phyloP scores from a whole-genome alignment of 2,329 filamentous ascomycete genomes.

The Aspergillus eucalypticola region DNA sequence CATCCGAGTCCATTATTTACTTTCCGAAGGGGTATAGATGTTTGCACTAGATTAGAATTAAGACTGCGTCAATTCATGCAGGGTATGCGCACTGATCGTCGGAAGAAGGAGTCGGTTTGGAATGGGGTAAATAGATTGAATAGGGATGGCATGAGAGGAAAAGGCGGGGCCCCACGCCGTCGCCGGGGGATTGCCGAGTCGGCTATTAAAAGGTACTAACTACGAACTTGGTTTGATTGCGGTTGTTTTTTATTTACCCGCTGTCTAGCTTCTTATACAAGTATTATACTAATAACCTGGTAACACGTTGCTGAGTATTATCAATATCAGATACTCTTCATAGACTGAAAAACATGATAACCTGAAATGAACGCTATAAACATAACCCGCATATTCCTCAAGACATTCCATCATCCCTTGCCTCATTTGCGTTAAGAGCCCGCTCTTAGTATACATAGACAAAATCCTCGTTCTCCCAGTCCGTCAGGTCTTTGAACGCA shows the following conservation, averaged over 20 bases:
- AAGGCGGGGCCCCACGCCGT: not conserved
- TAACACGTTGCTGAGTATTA: no score
- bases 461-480: constrained; percentile 65
- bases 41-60: no score
- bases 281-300: no score
- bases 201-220: not conserved
- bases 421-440: no score
- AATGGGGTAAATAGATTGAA: not conserved
- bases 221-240: no score
- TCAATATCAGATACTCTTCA: no score
- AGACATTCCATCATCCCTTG: no score
- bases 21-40: not conserved
- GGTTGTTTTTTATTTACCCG: no score
- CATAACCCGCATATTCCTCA: not conserved
- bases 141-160: not conserved
- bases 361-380: not conserved
- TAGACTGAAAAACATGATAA: no score
- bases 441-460: constrained; percentile 55
- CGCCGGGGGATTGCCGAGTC: constrained; percentile 1
- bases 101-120: not conserved
- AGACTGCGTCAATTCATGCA: not conserved
- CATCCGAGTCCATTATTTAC: constrained; percentile 25
- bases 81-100: not conserved
- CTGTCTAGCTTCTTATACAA: no score
- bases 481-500: constrained; percentile 61